These are phyloP conservation scores for Dictyostelium capitatum DNA, from an alignment of 78 protist genomes.

Conservation along the genomic window DNA sequence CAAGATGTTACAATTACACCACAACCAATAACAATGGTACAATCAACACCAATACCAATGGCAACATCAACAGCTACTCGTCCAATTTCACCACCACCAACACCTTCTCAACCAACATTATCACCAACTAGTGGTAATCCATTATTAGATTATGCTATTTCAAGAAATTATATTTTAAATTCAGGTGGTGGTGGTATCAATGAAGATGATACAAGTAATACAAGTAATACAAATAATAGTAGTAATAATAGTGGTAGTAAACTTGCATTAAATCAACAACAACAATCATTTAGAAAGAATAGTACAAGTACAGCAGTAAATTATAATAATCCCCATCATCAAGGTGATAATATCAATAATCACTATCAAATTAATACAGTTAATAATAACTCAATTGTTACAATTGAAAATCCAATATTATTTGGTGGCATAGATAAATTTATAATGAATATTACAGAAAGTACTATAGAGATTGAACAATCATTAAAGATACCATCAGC, in stretches of 20 bases:
- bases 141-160: not conserved
- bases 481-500: conserved; percentile 10
- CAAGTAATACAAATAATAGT: not conserved
- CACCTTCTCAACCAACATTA: not conserved
- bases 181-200: not conserved
- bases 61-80: not conserved
- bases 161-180: not conserved
- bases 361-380: not conserved
- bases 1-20: not conserved
- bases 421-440: not conserved
- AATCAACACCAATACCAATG: not conserved
- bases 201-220: not conserved
- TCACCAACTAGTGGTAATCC: not conserved
- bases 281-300: not conserved
- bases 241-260: not conserved
- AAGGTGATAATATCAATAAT: not conserved
- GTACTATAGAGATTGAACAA: not conserved
- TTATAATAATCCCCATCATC: not conserved
- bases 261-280: not conserved
- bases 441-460: not conserved
- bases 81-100: not conserved
- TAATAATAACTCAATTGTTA: conserved; percentile 5
- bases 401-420: conserved; percentile 19
- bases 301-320: not conserved
- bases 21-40: not conserved